phyloP scores from a whole-genome alignment of 2,329 filamentous ascomycete species.

The Cytospora piceae region DNA sequence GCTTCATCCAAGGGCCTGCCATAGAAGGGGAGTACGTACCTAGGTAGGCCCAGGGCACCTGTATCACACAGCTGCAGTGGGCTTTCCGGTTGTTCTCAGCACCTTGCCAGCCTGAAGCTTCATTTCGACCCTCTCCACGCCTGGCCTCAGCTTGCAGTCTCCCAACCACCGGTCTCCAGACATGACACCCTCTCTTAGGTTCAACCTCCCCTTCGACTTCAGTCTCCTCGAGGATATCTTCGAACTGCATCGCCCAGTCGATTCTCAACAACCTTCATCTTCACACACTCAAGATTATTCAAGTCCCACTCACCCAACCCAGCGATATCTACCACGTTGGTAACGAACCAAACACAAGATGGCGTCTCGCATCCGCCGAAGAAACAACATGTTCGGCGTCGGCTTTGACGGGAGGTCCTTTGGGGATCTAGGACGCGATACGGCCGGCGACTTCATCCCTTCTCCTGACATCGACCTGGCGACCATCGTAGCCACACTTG shows the following conservation, averaged over 20 bases:
- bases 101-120: not conserved
- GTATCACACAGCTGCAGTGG: too few species aligned
- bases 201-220: too few species aligned
- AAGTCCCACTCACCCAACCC: not conserved
- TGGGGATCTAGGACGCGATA: not conserved
- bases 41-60: too few species aligned
- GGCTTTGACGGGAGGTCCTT: not conserved
- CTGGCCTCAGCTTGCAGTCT: too few species aligned
- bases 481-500: slow-evolving; percentile 16
- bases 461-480: slow-evolving; percentile 11
- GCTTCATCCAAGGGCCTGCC: not conserved
- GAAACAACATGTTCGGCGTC: slow-evolving; percentile 1
- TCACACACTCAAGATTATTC: not conserved
- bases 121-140: too few species aligned
- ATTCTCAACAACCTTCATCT: not conserved
- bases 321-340: not conserved
- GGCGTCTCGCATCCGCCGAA: not conserved
- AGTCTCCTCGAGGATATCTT: not conserved
- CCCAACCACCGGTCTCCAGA: too few species aligned
- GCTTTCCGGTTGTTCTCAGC: too few species aligned
- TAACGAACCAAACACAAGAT: not conserved
- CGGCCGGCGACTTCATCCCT: not conserved
- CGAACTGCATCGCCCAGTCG: not conserved
- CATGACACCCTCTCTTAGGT: too few species aligned
- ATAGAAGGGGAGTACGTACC: too few species aligned